A percentile compares a stretch with the other conserved stretches of the same genome.
Conservation (phyloP, 108 stramenopile genomes). For the Aurantiochytrium sp. region DNA sequence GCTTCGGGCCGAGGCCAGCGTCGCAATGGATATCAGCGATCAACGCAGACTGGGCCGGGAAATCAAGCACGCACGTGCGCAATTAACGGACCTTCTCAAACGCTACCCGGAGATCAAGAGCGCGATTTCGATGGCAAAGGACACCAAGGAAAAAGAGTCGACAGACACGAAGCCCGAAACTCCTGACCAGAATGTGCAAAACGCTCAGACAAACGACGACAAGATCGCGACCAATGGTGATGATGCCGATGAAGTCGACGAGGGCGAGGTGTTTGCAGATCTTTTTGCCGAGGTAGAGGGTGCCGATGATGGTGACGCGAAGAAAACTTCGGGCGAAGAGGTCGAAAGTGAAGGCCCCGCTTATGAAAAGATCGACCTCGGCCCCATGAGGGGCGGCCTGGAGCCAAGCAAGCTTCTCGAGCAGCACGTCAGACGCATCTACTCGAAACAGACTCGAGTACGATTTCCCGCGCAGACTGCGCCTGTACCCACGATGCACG, state of each 20-base stretch:
- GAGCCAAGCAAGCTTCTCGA: not conserved
- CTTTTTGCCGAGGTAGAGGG: not conserved
- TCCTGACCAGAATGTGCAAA: no score
- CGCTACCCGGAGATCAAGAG: not conserved
- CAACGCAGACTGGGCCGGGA: not conserved
- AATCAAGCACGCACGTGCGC: not conserved
- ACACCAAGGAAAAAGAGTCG: not conserved
- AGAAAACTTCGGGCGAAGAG: not conserved
- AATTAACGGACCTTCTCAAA: not conserved
- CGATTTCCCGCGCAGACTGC: not conserved
- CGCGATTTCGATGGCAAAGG: not conserved
- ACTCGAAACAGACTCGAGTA: not conserved
- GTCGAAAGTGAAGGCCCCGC: not conserved
- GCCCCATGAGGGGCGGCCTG: not conserved
- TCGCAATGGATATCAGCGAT: not conserved
- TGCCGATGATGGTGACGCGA: not conserved
- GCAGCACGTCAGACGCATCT: not conserved
- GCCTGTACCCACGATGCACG: not conserved
- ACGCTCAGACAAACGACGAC: not conserved
- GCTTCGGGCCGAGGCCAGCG: not conserved
- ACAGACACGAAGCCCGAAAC: not conserved
- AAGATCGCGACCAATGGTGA: not conserved
- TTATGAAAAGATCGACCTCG: not conserved
- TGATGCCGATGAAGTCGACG: not conserved
- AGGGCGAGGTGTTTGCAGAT: not conserved